Percentiles rank a stretch among this genome's conserved stretches.
phyloP scores from a whole-genome alignment of 2,329 filamentous ascomycete genomes.

The Verticillium dahliae region DNA sequence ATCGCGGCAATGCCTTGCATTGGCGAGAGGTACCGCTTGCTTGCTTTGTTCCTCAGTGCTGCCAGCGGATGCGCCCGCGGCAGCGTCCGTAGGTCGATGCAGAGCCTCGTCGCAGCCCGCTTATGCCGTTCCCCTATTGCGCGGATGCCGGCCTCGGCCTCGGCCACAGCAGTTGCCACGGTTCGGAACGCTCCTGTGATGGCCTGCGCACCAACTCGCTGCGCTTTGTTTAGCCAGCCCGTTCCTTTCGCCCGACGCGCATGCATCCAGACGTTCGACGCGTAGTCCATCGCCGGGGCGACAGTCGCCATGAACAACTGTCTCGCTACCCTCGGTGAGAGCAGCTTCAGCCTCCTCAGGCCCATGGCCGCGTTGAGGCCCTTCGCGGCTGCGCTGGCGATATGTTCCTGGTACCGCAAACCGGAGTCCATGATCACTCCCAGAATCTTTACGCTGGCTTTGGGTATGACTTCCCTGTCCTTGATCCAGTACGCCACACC shows the following conservation, averaged over 20 bases:
- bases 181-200: constrained; percentile 1
- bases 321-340: constrained; percentile 5
- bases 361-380: constrained; percentile 7
- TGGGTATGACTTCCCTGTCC: background rate
- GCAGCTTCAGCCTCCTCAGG: constrained; percentile 4
- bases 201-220: constrained; percentile 2
- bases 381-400: constrained; percentile 6
- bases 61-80: constrained; percentile 3
- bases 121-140: too few relatives aligned
- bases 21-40: constrained; percentile 1
- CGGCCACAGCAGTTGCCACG: too few relatives aligned
- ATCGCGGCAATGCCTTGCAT: constrained; percentile 1
- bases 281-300: background rate
- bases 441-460: constrained; percentile 9
- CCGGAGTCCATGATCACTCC: constrained; percentile 14
- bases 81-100: too few relatives aligned
- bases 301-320: constrained; percentile 2
- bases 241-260: background rate
- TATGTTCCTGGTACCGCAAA: constrained; percentile 7
- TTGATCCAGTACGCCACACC: background rate
- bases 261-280: background rate
- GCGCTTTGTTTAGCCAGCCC: background rate
- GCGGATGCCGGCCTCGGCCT: too few relatives aligned
- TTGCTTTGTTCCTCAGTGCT: background rate
- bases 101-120: too few relatives aligned